Conservation (phyloP, 352 stramenopile species). For the Globisporangium barbulae region DNA sequence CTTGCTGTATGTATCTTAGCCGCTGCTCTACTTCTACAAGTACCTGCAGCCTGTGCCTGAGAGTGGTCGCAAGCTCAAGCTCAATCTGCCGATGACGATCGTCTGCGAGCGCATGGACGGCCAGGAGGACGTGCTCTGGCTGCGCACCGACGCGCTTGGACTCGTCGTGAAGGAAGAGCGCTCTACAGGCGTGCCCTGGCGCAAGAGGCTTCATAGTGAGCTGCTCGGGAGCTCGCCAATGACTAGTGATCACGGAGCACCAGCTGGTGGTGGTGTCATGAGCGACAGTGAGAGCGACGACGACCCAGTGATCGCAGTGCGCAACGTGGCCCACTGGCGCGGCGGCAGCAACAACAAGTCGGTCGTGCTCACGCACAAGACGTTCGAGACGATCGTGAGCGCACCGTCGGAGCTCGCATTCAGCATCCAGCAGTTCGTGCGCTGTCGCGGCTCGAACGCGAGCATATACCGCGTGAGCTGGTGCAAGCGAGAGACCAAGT, state of each 20-base stretch:
- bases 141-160: slow-evolving; percentile 45
- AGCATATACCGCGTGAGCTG: slow-evolving; percentile 75
- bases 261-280: neutral
- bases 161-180: slow-evolving; percentile 51
- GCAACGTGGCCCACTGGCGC: slow-evolving; percentile 56
- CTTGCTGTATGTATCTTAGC: slow-evolving; percentile 22
- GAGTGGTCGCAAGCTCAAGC: slow-evolving; percentile 26
- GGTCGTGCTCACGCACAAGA: slow-evolving; percentile 51
- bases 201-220: slow-evolving; percentile 53
- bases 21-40: slow-evolving; percentile 81
- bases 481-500: slow-evolving; percentile 44
- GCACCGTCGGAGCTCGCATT: slow-evolving; percentile 54
- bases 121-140: slow-evolving; percentile 55
- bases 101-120: slow-evolving; percentile 53
- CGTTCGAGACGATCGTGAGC: slow-evolving; percentile 57
- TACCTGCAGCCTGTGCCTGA: slow-evolving; percentile 66
- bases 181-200: slow-evolving; percentile 33
- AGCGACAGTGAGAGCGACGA: slow-evolving; percentile 19
- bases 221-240: slow-evolving; percentile 19
- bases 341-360: slow-evolving; percentile 46
- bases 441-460: slow-evolving; percentile 57
- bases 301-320: slow-evolving; percentile 54
- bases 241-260: neutral
- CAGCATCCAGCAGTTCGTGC: slow-evolving; percentile 68
- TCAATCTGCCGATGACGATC: slow-evolving; percentile 62